phyloP scores from a whole-genome alignment of 441 rosid species.

The Populus hybrid region DNA sequence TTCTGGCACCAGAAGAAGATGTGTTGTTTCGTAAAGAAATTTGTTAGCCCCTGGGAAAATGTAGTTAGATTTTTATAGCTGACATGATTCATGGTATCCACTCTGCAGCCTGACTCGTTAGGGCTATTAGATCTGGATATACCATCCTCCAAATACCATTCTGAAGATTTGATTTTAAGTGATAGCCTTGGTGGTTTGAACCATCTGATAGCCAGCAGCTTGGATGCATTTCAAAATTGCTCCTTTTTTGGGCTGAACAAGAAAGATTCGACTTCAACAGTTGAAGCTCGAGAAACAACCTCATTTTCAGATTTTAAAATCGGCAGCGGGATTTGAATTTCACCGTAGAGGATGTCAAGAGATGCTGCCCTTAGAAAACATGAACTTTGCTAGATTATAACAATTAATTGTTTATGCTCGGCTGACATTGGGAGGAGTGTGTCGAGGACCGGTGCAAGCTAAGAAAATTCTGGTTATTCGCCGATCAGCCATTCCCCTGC shows the following conservation, averaged over 20 bases:
- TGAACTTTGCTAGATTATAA: not conserved
- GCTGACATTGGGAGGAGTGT: slow-evolving; percentile 17
- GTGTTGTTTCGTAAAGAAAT: not conserved
- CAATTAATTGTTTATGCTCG: slow-evolving; percentile 1
- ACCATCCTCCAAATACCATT: slow-evolving; percentile 61
- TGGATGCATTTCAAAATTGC: slow-evolving; percentile 91
- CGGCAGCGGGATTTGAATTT: slow-evolving; percentile 36
- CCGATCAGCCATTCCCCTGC: slow-evolving; percentile 20
- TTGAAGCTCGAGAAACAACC: slow-evolving; percentile 43
- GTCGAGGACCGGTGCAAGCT: slow-evolving; percentile 15
- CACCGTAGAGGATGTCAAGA: not conserved
- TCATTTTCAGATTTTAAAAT: slow-evolving; percentile 41
- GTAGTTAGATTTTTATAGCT: slow-evolving; percentile 1
- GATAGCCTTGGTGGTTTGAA: slow-evolving; percentile 88
- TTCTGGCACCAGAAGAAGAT: slow-evolving; percentile 3
- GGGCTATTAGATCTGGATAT: slow-evolving; percentile 80
- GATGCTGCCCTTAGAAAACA: slow-evolving; percentile 2
- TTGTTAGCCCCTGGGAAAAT: not conserved
- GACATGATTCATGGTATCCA: slow-evolving; percentile 17
- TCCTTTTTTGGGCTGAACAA: slow-evolving; percentile 74
- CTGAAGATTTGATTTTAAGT: slow-evolving; percentile 62
- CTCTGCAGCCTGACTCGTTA: slow-evolving; percentile 72
- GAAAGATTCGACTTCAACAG: slow-evolving; percentile 60
- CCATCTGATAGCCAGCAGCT: slow-evolving; percentile 87
- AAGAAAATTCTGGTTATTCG: slow-evolving; percentile 20